Evolutionary conservation across 2,329 filamentous ascomycete species (phyloP).

Genomic region (Claviceps fusiformis): DNA sequence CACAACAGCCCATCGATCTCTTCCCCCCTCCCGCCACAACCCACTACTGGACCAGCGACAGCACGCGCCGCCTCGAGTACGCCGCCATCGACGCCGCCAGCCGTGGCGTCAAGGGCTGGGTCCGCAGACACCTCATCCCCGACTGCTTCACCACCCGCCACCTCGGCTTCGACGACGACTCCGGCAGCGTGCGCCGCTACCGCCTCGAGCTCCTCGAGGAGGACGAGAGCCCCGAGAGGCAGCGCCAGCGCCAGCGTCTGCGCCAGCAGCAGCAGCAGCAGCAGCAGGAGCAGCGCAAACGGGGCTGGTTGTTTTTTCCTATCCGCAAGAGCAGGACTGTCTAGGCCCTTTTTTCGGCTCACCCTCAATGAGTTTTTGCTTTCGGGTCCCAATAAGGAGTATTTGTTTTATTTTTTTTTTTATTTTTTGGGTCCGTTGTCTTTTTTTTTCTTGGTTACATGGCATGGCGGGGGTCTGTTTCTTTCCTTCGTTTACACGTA

Average conservation of each 20-base stretch:
- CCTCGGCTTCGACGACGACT: conserved; percentile 46
- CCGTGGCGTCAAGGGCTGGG: conserved; percentile 45
- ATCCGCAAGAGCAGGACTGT: conserved; percentile 13
- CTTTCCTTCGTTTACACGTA: no score
- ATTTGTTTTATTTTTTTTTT: neutral
- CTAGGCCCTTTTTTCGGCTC: neutral
- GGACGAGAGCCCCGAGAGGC: conserved; percentile 18
- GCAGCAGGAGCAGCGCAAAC: neutral
- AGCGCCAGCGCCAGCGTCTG: no score
- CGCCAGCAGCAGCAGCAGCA: neutral
- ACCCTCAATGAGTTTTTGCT: no score
- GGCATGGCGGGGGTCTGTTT: no score
- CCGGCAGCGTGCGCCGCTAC: conserved; percentile 50
- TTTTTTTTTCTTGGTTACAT: no score
- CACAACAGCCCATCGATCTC: no score
- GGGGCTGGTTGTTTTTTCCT: conserved; percentile 17
- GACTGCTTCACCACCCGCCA: conserved; percentile 45
- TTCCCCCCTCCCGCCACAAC: conserved; percentile 38
- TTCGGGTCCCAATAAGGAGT: no score
- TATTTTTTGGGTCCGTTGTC: conserved; percentile 8
- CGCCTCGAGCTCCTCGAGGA: conserved; percentile 43
- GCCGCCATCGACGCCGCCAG: conserved; percentile 52
- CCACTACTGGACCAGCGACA: conserved; percentile 55
- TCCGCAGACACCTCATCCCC: conserved; percentile 42
- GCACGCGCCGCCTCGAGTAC: conserved; percentile 49